A percentile compares a stretch with the other conserved stretches of the same genome.
These are phyloP conservation scores for Stephanodiscus minutulus DNA, from an alignment of 108 stramenopile species.

Conservation along the genomic window DNA sequence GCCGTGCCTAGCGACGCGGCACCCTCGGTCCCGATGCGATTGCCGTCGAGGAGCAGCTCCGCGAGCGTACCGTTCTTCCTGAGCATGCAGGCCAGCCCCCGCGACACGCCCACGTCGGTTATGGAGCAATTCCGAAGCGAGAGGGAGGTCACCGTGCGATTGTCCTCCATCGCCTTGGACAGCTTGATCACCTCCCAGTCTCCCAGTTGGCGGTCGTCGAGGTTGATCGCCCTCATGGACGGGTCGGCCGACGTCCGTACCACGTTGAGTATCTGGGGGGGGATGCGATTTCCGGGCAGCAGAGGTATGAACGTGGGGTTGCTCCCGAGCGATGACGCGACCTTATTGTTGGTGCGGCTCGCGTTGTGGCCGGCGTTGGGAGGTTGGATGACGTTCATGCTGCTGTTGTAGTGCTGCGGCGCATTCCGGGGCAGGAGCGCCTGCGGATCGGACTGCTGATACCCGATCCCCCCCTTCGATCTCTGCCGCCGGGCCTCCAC, in stretches of 20 bases:
- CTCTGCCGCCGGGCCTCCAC: too few species aligned
- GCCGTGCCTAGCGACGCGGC: slow-evolving; percentile 21
- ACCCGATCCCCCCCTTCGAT: too few species aligned
- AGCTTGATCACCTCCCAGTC: slow-evolving; percentile 25
- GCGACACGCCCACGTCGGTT: slow-evolving; percentile 9
- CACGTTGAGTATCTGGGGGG: slow-evolving; percentile 19
- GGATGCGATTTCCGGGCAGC: slow-evolving; percentile 18
- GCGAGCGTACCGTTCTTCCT: slow-evolving; percentile 10
- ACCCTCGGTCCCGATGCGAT: slow-evolving; percentile 25
- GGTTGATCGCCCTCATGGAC: slow-evolving; percentile 18
- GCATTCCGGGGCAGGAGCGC: too few species aligned
- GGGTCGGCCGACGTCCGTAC: slow-evolving; percentile 18
- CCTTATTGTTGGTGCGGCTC: not conserved
- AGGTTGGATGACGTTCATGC: too few species aligned
- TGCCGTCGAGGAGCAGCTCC: slow-evolving; percentile 25
- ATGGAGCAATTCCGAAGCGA: slow-evolving; percentile 12
- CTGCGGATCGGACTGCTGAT: too few species aligned
- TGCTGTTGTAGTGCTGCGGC: too few species aligned
- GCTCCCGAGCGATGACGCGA: not conserved
- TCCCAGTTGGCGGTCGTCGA: slow-evolving; percentile 8
- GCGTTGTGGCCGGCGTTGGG: too few species aligned
- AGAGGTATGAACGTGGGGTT: slow-evolving; percentile 3
- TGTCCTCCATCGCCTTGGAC: slow-evolving; percentile 16
- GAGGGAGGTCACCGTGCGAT: slow-evolving; percentile 11
- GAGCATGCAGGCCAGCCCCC: slow-evolving; percentile 10